Evolutionary conservation across 768 basidiomycete species (phyloP), one percentile per base, ranked within the genome.

Genomic region (Pleurotus cornucopiae): DNA sequence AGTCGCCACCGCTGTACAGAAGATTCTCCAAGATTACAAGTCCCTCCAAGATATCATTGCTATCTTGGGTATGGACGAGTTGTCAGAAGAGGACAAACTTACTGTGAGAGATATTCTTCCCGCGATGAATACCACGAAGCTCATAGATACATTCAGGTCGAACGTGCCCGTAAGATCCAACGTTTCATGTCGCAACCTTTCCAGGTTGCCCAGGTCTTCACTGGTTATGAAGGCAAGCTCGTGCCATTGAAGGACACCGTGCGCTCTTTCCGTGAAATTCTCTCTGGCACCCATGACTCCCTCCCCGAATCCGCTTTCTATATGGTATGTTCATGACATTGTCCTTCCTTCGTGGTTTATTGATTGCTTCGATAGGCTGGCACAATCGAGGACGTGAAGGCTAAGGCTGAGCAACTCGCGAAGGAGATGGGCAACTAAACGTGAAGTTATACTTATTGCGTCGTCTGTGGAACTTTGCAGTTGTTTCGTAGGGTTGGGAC

Each of bases 141-240:
- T 45, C 16, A 49, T 26, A 30, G 58, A n/a, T 39, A 44, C 16
- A 13, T 12, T 45, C 57, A 89, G 88, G 94, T 97, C 77, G 91
- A 95, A 78, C 94, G 94, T 74, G 95, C 94, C 61, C 92, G 94
- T 73, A 97, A 97, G 81, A 94, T 98, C 68, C 94, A 93, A 73
- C 90, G 94, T 80, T 98, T 98, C 91, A 98, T 99, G 97, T 98
- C 94, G 64, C 95, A 99, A 78, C 97, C 97, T 61, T 99, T 99
- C 94, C 91, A 92, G 72, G 96, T 98, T 72, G 97, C 95, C 57
- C 94, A 98, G 80, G 94, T 97, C 75, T 98, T 98, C 86, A 98
- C 96, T 69, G 96, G 96, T 81, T 95, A 92, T 68, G 95, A 97
- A 81, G 97, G 96, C 69, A 91, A 89, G 73, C 91, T 98, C 59